A percentile compares a stretch with the other conserved stretches of the same genome.
Conservation (phyloP, 1,284 basidiomycete genomes). For the Malassezia sp. region DNA sequence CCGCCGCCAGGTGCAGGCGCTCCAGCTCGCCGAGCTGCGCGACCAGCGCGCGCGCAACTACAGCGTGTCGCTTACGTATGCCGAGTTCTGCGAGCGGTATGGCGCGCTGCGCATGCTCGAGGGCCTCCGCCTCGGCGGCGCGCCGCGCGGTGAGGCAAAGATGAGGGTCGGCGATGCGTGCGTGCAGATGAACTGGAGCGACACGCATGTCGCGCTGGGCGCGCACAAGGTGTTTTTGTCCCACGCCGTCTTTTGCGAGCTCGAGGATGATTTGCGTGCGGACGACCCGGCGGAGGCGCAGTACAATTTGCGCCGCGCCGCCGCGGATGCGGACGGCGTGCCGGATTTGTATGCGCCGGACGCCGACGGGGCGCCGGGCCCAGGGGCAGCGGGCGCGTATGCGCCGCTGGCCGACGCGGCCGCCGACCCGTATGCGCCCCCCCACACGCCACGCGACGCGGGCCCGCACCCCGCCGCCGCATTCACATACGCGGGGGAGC, state of each 20-base stretch:
- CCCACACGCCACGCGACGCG: not conserved
- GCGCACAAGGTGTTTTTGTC: conserved; percentile 74
- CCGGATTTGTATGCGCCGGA: conserved; percentile 56
- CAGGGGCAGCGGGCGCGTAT: conserved; percentile 5
- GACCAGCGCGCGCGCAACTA: conserved; percentile 36
- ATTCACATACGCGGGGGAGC: conserved; percentile 2
- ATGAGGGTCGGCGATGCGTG: conserved; percentile 49
- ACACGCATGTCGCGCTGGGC: conserved; percentile 67
- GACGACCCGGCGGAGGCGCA: conserved; percentile 54
- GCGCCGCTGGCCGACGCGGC: not conserved
- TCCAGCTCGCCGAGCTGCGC: conserved; percentile 65
- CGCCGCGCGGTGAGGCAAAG: conserved; percentile 50
- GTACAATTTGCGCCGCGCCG: conserved; percentile 52
- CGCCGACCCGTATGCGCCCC: not conserved
- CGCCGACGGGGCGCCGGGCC: conserved; percentile 12
- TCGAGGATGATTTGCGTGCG: conserved; percentile 75
- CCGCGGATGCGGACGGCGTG: conserved; percentile 33
- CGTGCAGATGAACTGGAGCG: conserved; percentile 58
- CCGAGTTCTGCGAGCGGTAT: conserved; percentile 69
- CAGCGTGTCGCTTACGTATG: conserved; percentile 65
- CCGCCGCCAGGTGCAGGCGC: conserved; percentile 76
- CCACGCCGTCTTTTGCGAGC: conserved; percentile 70
- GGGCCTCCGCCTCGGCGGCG: conserved; percentile 49
- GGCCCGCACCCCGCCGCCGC: not conserved
- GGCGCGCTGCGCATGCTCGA: conserved; percentile 28